Evolutionary conservation across 495 filamentous ascomycete species (phyloP), one percentile per base, ranked within the genome.

Genomic region (Penicillium antarcticum): DNA sequence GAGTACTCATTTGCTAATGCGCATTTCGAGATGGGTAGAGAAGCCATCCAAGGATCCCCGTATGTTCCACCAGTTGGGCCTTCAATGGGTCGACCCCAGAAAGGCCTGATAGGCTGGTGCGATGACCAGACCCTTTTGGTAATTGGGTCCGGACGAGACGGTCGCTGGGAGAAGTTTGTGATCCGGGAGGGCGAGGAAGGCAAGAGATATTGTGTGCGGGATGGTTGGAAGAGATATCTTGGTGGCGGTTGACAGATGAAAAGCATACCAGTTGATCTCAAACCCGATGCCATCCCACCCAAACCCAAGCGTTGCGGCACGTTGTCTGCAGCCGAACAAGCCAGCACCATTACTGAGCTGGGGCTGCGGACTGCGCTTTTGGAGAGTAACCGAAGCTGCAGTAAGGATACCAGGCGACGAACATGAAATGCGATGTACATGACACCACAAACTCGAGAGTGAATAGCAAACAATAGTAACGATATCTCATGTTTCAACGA

Each of bases 181-280:
- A 66, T 95, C 21, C 76, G 71, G 18, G 78, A 87, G 44, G 79
- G 74, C 0, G 77, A 81, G 36, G 85, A 86, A 42, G 86, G 86
- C 10, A 81, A 76, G 54, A 72, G 80, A 38, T 69, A 75, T 39
- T 76, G 85, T 53, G 60, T 83, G 4, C 77, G 87, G 59, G 84
- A 87, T 49, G 90, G 89, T 4, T 95, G 89, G 89, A 91, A 87
- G 69, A 74, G 82, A 65, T 95, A 92, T 71, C 69, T 94, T 39
- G 80, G 80, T 46, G 68, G 59, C 11, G 65, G 67, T 44, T 74
- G 69, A 76, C 50, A 43, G 7, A 19, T 17, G 17, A 17, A 7
- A 18, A 6, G n/a, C 21, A 26, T 16, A 29, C 18, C 19, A 21
- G 19, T 17, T n/a, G 13, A 33, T 41, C 21, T 51, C n/a, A 37